Base-by-base conservation (phyloP, 1,139 yeast genomes). In the Debaryomyces subglobosus region DNA sequence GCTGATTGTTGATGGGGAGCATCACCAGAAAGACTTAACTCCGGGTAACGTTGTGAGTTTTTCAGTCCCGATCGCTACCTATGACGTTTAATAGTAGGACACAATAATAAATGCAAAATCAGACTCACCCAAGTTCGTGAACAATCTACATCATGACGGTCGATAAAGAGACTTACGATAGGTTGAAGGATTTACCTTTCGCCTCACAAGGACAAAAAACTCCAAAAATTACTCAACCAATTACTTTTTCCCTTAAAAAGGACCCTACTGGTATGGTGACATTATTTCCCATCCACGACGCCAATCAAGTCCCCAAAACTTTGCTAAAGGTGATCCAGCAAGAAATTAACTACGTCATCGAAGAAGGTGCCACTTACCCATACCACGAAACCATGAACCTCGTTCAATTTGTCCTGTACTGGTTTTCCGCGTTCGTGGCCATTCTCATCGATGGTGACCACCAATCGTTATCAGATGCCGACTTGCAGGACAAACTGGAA, bases 321-420 rank as follows among this genome's bases (percentile, higher is more conserved):
- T 63, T 81, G 32, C 42, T 77, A 12, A 60, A 62, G 15, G 65
- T 64, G 1, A 49, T 77, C 24, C 68, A 65, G 39, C 60, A 66
- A 6, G 77, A 77, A 46, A 72, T 79, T 63, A 77, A 79, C 53
- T 59, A 61, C 38, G 74, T 79, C 12, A 68, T 81, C 1, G 80
- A 71, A 20, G 81, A 76, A 53, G 86, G 86, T 2, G 57, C 55
- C 36, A 81, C 85, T 0, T 80, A 80, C 49, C 82, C 84, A 0
- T 71, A 74, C 50, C 58, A 62, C 39, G 51, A 62, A 7, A 43
- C 56, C 9, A 51, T 64, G 56, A 61, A 63, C 36, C 59, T 57
- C 13, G 68, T 69, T 1, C 70, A 65, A 36, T 81, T 78, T 54
- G 49, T 57, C 24, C 61, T 59, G 8, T 74, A 75, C 53, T 76